Evolutionary conservation across 805 yeast genomes (phyloP), one percentile per base, ranked within the genome.

Genomic region (Candida krabiensis): DNA sequence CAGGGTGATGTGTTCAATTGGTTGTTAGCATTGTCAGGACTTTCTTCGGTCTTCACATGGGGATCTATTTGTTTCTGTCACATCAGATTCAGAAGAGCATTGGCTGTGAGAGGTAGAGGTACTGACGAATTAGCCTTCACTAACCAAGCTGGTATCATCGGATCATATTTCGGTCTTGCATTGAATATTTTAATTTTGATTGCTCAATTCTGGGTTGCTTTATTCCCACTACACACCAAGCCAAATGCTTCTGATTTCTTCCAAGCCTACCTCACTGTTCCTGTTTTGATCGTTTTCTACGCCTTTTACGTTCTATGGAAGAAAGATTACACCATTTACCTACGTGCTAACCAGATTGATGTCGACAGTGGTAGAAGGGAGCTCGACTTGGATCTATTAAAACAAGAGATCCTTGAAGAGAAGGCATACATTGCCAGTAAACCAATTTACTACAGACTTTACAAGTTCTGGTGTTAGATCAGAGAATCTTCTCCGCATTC

Each of bases 181-280:
- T 63, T 88, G 55, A 80, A 80, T 58, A 26, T 73, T 22, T 59
- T 83, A 39, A 80, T 86, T 45, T 67, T 88, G 43, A 66, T 76
- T 40, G 86, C 89, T 21, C 90, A 85, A 64, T 85, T 87, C 70
- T 87, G 91, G 87, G 71, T 82, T 41, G 90, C 93, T 5, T 64
- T 84, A 28, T 86, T 71, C 71, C 95, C 95, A 38, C 55, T 79
- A 31, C 78, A 79, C 11, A 67, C 42, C 5, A 31, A 61, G 8
- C 77, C 83, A 37, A 69, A 64, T 55, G 85, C 86, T 7, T 52
- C 61, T 27, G 63, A 51, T 30, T 86, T 86, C 71, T 86, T 86
- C 69, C 66, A 73, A 55, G 66, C 77, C 18, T 86, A 80, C 61
- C 66, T 86, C 50, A 77, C 87, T 9, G 69, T 72, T 41, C 86